Percentiles rank a stretch among this genome's conserved stretches.
Evolutionary conservation across 208 protist species (phyloP).

Genomic region (Acanthamoeba castellanii): DNA sequence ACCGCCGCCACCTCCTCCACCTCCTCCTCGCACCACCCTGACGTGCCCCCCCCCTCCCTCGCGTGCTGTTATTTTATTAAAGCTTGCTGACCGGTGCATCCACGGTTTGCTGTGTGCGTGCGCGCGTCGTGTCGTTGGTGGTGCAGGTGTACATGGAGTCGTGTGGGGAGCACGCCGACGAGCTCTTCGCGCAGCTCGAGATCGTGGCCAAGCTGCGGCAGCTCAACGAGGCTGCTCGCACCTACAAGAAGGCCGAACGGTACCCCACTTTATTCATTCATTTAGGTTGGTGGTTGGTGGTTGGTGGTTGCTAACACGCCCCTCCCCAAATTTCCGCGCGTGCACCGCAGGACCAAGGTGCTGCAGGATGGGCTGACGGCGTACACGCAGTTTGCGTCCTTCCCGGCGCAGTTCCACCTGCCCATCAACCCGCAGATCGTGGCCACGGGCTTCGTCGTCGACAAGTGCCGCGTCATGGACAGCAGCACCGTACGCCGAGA

Average conservation of each 20-base stretch:
- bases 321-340: neutral
- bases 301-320: too few species aligned
- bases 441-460: slow-evolving; percentile 74
- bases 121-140: too few species aligned
- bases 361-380: neutral
- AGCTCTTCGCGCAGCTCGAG: slow-evolving; percentile 18
- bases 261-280: too few species aligned
- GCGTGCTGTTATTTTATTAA: neutral
- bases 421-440: slow-evolving; percentile 78
- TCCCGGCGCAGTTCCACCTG: neutral
- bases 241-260: slow-evolving; percentile 4
- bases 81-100: too few species aligned
- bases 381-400: neutral
- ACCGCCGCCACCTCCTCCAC: neutral
- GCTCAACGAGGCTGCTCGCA: neutral
- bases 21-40: slow-evolving; percentile 56
- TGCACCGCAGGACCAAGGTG: neutral
- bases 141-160: slow-evolving; percentile 78
- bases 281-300: too few species aligned
- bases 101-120: slow-evolving; percentile 74
- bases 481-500: slow-evolving; percentile 70
- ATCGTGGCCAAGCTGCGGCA: neutral
- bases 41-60: slow-evolving; percentile 70
- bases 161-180: slow-evolving; percentile 74
- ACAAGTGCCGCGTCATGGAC: slow-evolving; percentile 80